Conservation (phyloP, 495 filamentous ascomycete species). For the Copromyces sp. region DNA sequence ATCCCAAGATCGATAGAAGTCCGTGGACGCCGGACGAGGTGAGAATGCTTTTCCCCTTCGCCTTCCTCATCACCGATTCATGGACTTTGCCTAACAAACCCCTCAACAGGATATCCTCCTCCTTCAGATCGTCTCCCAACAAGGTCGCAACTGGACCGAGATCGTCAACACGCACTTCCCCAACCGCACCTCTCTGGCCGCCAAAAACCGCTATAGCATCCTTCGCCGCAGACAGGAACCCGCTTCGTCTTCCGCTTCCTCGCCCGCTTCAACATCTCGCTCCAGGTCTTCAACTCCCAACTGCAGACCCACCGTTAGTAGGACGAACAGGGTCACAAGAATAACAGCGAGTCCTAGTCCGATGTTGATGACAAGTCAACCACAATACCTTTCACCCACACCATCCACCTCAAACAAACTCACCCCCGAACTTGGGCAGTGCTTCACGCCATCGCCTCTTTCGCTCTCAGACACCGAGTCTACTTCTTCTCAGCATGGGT, state of each 20-base stretch:
- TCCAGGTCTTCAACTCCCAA: neutral
- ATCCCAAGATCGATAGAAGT: conserved; percentile 24
- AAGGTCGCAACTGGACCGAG: conserved; percentile 27
- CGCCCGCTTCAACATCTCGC: neutral
- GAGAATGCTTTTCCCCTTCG: neutral
- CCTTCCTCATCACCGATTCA: neutral
- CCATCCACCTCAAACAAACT: neutral
- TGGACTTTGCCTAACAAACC: neutral
- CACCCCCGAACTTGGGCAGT: neutral
- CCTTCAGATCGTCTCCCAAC: conserved; percentile 15
- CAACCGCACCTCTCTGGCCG: conserved; percentile 25
- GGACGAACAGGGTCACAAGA: neutral
- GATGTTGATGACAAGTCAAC: neutral
- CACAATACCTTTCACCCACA: neutral
- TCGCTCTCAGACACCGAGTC: neutral
- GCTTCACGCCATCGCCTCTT: neutral
- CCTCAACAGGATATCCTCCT: conserved; percentile 18
- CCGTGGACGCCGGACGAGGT: conserved; percentile 25
- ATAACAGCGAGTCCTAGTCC: neutral
- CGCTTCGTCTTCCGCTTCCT: neutral
- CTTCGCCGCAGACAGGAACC: conserved; percentile 13
- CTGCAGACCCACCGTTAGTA: neutral
- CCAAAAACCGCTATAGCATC: conserved; percentile 28
- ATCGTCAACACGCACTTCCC: conserved; percentile 26
- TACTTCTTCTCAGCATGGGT: neutral